Percentiles rank a stretch among this genome's conserved stretches.
These are phyloP conservation scores for Wakefieldia striispora DNA, from an alignment of 768 basidiomycete genomes.

Conservation along the genomic window DNA sequence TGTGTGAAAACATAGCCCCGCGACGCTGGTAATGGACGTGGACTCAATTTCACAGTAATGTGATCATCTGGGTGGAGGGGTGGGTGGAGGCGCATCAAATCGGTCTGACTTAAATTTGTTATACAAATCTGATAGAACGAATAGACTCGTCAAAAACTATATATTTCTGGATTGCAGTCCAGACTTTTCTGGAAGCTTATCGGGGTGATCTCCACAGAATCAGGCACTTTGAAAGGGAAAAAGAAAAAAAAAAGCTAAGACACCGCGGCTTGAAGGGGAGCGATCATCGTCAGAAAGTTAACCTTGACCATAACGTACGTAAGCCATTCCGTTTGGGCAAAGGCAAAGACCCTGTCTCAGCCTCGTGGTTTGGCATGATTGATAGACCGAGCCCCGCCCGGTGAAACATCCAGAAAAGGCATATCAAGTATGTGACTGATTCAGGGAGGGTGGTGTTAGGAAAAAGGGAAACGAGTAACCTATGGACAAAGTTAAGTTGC, in stretches of 20 bases:
- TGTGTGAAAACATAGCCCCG: slow-evolving; percentile 9
- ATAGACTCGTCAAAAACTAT: slow-evolving; percentile 4
- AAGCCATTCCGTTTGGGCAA: slow-evolving; percentile 16
- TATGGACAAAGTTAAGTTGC: slow-evolving; percentile 28
- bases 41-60: slow-evolving; percentile 13
- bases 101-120: slow-evolving; percentile 12
- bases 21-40: slow-evolving; percentile 17
- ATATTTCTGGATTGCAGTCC: neutral
- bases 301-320: slow-evolving; percentile 27
- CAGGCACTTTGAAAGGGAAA: slow-evolving; percentile 15
- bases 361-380: slow-evolving; percentile 17
- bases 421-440: slow-evolving; percentile 16
- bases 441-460: slow-evolving; percentile 9
- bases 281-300: slow-evolving; percentile 24
- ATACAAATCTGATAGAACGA: slow-evolving; percentile 10
- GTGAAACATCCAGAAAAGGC: slow-evolving; percentile 11
- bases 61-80: slow-evolving; percentile 6
- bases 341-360: slow-evolving; percentile 15
- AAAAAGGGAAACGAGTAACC: slow-evolving; percentile 4
- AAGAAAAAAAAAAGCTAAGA: slow-evolving; percentile 10
- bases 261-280: slow-evolving; percentile 8
- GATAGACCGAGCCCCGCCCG: neutral
- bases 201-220: slow-evolving; percentile 27
- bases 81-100: slow-evolving; percentile 1
- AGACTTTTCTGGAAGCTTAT: slow-evolving; percentile 20